Evolutionary conservation across 1,284 basidiomycete species (phyloP).

Genomic region (Heterobasidion annosum): DNA sequence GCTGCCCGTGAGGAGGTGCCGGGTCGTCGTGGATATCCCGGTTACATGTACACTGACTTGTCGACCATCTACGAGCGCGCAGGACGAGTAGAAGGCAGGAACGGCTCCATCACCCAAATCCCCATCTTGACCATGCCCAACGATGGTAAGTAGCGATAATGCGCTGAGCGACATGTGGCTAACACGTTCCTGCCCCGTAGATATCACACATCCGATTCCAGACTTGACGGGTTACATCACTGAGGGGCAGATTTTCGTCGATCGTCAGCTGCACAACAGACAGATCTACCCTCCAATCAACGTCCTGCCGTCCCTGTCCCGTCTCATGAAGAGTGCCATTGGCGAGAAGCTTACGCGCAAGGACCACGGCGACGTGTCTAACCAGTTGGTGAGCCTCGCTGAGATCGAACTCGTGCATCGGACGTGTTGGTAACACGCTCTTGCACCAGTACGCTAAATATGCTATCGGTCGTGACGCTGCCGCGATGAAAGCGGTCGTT

Average conservation of each 20-base stretch:
- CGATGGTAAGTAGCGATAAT: slow-evolving; percentile 60
- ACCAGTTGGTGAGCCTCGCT: slow-evolving; percentile 69
- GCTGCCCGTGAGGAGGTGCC: slow-evolving; percentile 99
- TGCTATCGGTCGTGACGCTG: slow-evolving; percentile 95
- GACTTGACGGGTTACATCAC: slow-evolving; percentile 99
- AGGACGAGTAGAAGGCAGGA: slow-evolving; percentile 94
- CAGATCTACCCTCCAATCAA: slow-evolving; percentile 99
- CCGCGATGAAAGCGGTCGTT: slow-evolving; percentile 99
- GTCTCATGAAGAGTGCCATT: slow-evolving; percentile 99
- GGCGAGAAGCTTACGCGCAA: slow-evolving; percentile 96
- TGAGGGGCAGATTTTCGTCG: slow-evolving; percentile 98
- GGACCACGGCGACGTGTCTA: slow-evolving; percentile 98
- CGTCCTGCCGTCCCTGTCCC: slow-evolving; percentile 95
- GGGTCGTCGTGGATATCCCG: slow-evolving; percentile 98
- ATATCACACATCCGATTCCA: slow-evolving; percentile 99
- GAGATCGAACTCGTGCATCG: slow-evolving; percentile 11
- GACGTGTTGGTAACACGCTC: slow-evolving; percentile 3
- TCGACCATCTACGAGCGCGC: slow-evolving; percentile 99
- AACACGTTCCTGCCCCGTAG: slow-evolving; percentile 29
- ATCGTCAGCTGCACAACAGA: slow-evolving; percentile 88
- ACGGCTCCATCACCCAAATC: slow-evolving; percentile 99
- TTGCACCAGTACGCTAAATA: slow-evolving; percentile 83
- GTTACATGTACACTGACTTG: slow-evolving; percentile 99
- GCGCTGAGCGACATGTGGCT: slow-evolving; percentile 10
- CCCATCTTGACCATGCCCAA: slow-evolving; percentile 99